Evolutionary conservation across 2,329 filamentous ascomycete species (phyloP).

Genomic region (Arthrobotrys megalospora): DNA sequence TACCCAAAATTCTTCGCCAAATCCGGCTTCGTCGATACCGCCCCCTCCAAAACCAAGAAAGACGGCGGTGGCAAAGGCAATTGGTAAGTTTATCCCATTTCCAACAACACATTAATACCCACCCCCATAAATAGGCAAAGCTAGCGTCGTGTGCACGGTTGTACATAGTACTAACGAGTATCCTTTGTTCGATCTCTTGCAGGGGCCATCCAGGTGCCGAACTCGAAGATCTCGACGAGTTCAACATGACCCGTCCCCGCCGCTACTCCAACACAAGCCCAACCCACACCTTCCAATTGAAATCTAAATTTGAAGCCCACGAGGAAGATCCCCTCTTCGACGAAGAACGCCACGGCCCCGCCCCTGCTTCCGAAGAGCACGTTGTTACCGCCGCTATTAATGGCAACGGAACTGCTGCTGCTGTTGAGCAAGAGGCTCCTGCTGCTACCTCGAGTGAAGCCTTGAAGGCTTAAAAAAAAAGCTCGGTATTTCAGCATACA

Average conservation of each 20-base stretch:
- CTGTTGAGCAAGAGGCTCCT: slow-evolving; percentile 14
- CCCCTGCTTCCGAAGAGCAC: slow-evolving; percentile 25
- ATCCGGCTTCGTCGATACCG: slow-evolving; percentile 81
- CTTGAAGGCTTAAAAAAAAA: slow-evolving; percentile 25
- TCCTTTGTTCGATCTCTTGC: slow-evolving; percentile 2
- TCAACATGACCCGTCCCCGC: slow-evolving; percentile 86
- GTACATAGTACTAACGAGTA: no score
- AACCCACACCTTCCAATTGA: slow-evolving; percentile 79
- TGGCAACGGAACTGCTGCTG: slow-evolving; percentile 9
- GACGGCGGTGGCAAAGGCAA: slow-evolving; percentile 92
- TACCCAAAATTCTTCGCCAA: slow-evolving; percentile 95
- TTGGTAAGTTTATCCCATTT: slow-evolving; percentile 76
- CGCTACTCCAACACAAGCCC: slow-evolving; percentile 93
- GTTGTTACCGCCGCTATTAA: neutral
- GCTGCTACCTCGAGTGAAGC: slow-evolving; percentile 48
- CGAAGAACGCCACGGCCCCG: slow-evolving; percentile 80
- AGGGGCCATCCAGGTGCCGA: slow-evolving; percentile 91
- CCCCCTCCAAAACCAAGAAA: slow-evolving; percentile 97
- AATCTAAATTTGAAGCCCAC: slow-evolving; percentile 95
- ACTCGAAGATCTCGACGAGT: slow-evolving; percentile 79
- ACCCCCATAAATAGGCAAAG: slow-evolving; percentile 18
- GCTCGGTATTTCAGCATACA: neutral
- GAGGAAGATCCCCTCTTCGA: slow-evolving; percentile 94
- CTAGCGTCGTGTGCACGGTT: no score
- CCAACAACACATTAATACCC: slow-evolving; percentile 23